These are phyloP conservation scores for Carallia brachiata DNA, from an alignment of 345 rosid species.

Conservation along the genomic window DNA sequence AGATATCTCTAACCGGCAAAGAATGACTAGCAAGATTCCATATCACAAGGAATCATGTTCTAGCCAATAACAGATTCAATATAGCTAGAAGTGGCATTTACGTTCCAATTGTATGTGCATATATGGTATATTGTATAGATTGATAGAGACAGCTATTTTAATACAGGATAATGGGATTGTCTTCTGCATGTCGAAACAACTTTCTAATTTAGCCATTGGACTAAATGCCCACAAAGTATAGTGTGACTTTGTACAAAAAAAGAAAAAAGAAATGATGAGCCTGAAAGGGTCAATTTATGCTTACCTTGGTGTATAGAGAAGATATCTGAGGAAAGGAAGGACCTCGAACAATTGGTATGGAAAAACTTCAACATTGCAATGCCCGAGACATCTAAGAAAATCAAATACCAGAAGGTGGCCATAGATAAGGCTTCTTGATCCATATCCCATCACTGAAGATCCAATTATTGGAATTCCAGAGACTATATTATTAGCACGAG, in stretches of 20 bases:
- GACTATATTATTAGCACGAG: constrained; percentile 37
- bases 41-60: too few species aligned
- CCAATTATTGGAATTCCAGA: constrained; percentile 75
- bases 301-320: constrained; percentile 90
- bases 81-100: too few species aligned
- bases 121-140: too few species aligned
- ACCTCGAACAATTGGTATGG: constrained; percentile 51
- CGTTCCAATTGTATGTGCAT: too few species aligned
- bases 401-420: constrained; percentile 65
- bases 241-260: neutral
- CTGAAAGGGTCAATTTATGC: constrained; percentile 12
- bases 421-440: constrained; percentile 55
- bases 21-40: too few species aligned
- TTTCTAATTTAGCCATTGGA: too few species aligned
- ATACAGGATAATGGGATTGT: too few species aligned
- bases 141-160: too few species aligned
- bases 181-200: too few species aligned
- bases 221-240: too few species aligned
- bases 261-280: neutral
- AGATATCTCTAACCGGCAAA: too few species aligned
- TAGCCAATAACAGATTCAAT: too few species aligned
- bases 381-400: constrained; percentile 77
- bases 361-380: constrained; percentile 75
- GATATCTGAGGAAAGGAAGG: constrained; percentile 65
- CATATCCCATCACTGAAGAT: constrained; percentile 57